phyloP scores from a whole-genome alignment of 2,329 filamentous ascomycete genomes.

The Paecilomyces niveus region DNA sequence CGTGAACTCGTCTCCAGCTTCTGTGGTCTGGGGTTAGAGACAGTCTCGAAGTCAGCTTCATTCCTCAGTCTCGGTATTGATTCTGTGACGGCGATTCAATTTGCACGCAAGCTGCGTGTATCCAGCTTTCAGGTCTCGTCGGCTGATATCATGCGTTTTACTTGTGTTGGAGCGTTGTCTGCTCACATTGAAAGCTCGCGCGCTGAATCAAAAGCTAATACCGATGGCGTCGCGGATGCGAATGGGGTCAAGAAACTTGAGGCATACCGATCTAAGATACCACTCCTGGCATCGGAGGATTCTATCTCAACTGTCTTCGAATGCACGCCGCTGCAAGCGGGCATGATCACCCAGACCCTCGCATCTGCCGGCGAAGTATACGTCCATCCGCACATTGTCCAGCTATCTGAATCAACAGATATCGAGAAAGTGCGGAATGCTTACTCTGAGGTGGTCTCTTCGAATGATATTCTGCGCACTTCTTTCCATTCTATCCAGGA shows the following conservation, averaged over 20 bases:
- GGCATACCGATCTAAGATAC: slow-evolving; percentile 9
- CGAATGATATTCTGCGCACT: slow-evolving; percentile 61
- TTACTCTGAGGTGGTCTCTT: slow-evolving; percentile 47
- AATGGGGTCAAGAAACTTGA: slow-evolving; percentile 1
- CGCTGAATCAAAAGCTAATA: neutral
- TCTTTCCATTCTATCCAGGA: slow-evolving; percentile 24
- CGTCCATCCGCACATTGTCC: slow-evolving; percentile 64
- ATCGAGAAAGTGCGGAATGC: slow-evolving; percentile 44
- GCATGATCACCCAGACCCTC: slow-evolving; percentile 66
- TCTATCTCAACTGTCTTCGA: slow-evolving; percentile 19
- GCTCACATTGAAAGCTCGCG: slow-evolving; percentile 10
- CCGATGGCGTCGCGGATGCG: neutral
- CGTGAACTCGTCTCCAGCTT: slow-evolving; percentile 16
- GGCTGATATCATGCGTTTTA: slow-evolving; percentile 27
- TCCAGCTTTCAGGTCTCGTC: slow-evolving; percentile 20
- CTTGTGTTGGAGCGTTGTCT: slow-evolving; percentile 21
- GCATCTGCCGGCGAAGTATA: slow-evolving; percentile 53
- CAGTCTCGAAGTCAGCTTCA: slow-evolving; percentile 22
- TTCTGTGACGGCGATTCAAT: slow-evolving; percentile 26
- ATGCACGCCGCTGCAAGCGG: slow-evolving; percentile 76
- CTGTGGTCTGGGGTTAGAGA: slow-evolving; percentile 12
- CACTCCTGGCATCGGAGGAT: slow-evolving; percentile 11
- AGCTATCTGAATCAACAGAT: slow-evolving; percentile 42
- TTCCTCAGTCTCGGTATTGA: slow-evolving; percentile 27
- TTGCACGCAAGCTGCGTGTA: slow-evolving; percentile 23